Base-by-base conservation (phyloP, 768 basidiomycete species). In the Phlegmacium glaucopus region DNA sequence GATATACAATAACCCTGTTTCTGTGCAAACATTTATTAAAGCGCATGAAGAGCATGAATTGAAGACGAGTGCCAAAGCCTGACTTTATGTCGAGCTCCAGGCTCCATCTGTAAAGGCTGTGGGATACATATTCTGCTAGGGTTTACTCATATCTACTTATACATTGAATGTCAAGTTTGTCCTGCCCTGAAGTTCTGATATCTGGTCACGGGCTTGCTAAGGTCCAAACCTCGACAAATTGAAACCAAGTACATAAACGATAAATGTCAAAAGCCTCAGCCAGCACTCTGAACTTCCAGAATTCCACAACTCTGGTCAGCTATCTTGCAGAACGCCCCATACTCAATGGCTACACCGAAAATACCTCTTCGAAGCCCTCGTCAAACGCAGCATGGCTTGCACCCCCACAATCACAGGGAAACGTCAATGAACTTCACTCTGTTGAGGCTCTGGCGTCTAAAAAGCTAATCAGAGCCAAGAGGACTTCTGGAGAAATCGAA, bases 401-500 rank as follows among this genome's bases (percentile, higher is more conserved):
- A 64, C 60, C 61, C 46, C 46, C 45, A 30, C 26, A 42, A 36
- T 30, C 45, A 13, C 51, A 44, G n/a, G 41, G 34, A 25, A 15
- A 16, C 1, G 17, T 15, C 16, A 44, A 35, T 27, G 26, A 50
- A 13, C 41, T 49, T 35, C 39, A 43, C 22, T 38, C 47, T 42
- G 40, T 39, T 34, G 53, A 54, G 39, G 25, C 29, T 38, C 26
- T 46, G 29, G 46, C 50, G 39, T n/a, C 35, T 15, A 49, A 43
- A 18, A 50, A 44, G 37, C 16, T 42, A 16, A 38, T 46, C 18
- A 55, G 52, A 43, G 36, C 38, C 13, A 72, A 69, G 22, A 65
- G 74, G 57, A 71, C 72, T 1, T 50, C 66, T 10, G 82, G 84
- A 52, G 85, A 87, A 56, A 61, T 70, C 10, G 72, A 75, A 35